Percentiles rank a stretch among this genome's conserved stretches.
These are phyloP conservation scores for Phragmites australis DNA, from an alignment of 176 grass and related monocot species.

Conservation along the genomic window DNA sequence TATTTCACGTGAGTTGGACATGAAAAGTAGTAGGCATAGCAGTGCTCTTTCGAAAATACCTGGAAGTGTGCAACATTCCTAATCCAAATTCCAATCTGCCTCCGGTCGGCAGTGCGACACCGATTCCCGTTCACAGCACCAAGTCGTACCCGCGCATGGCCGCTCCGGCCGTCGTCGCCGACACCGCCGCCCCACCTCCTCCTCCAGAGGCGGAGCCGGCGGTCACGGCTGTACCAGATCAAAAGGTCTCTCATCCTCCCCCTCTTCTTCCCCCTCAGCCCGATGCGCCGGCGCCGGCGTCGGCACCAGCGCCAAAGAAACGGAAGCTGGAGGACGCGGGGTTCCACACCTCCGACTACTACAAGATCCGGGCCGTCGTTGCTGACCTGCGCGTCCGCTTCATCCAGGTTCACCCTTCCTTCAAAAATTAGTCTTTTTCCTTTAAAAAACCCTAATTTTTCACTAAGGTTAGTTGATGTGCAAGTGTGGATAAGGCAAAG, in stretches of 20 bases:
- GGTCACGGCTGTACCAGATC: slow-evolving; percentile 17
- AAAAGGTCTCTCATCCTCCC: slow-evolving; percentile 1
- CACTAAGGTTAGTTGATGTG: neutral
- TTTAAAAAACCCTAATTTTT: neutral
- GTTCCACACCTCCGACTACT: slow-evolving; percentile 50
- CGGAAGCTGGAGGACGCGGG: slow-evolving; percentile 44
- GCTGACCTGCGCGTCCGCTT: slow-evolving; percentile 43
- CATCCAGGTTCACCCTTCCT: slow-evolving; percentile 27
- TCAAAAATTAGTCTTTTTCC: neutral
- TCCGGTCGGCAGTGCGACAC: too few relatives aligned
- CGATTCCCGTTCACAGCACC: too few relatives aligned
- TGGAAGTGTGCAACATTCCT: too few relatives aligned
- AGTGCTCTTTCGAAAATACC: too few relatives aligned
- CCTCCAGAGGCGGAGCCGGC: slow-evolving; percentile 16
- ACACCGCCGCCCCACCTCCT: slow-evolving; percentile 13
- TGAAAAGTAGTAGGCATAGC: too few relatives aligned
- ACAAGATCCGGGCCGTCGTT: slow-evolving; percentile 51
- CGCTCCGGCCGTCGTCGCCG: neutral
- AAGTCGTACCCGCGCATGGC: slow-evolving; percentile 26
- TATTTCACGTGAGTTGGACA: too few relatives aligned
- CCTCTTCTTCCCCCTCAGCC: slow-evolving; percentile 25
- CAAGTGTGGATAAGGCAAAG: neutral
- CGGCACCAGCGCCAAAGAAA: slow-evolving; percentile 6
- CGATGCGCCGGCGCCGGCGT: neutral
- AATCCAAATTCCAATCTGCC: too few relatives aligned